A percentile compares a stretch with the other conserved stretches of the same genome.
phyloP scores from a whole-genome alignment of 805 yeast species.

The Ogataea kodamae region DNA sequence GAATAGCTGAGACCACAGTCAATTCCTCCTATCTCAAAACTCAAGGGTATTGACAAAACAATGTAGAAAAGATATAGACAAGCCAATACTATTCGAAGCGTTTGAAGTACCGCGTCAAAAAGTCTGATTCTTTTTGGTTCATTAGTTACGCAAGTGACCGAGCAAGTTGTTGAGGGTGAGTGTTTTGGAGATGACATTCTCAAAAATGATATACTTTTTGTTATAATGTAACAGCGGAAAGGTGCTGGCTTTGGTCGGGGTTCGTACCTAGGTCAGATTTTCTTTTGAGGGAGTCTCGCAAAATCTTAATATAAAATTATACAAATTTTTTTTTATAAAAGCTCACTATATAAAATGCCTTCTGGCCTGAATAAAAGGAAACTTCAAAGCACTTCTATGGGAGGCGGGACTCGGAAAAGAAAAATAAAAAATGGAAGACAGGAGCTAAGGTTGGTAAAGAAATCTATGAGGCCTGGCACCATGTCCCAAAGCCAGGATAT shows the following conservation, averaged over 20 bases:
- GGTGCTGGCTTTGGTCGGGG: no score
- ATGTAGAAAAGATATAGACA: constrained; percentile 63
- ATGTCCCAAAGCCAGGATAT: constrained; percentile 3
- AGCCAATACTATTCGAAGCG: constrained; percentile 42
- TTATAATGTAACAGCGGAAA: no score
- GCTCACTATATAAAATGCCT: no score
- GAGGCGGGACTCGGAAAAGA: constrained; percentile 5
- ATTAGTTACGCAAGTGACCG: constrained; percentile 5
- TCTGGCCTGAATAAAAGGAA: constrained; percentile 17
- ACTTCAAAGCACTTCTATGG: constrained; percentile 19
- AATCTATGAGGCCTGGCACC: constrained; percentile 22
- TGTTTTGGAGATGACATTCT: constrained; percentile 7
- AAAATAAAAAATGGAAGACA: constrained; percentile 51
- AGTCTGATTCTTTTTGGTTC: constrained; percentile 11
- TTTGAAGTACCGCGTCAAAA: constrained; percentile 19
- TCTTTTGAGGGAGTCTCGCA: constrained; percentile 2
- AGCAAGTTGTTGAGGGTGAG: constrained; percentile 7
- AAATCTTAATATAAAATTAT: constrained; percentile 1
- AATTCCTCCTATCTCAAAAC: constrained; percentile 91
- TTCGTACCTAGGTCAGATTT: no score
- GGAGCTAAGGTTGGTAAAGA: constrained; percentile 51
- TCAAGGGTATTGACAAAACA: constrained; percentile 80
- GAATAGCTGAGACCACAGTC: constrained; percentile 86
- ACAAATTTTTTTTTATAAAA: constrained; percentile 3
- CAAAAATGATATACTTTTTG: background rate